These are phyloP conservation scores for Larix sibirica DNA, from an alignment of 83 land plant species.

Conservation along the genomic window DNA sequence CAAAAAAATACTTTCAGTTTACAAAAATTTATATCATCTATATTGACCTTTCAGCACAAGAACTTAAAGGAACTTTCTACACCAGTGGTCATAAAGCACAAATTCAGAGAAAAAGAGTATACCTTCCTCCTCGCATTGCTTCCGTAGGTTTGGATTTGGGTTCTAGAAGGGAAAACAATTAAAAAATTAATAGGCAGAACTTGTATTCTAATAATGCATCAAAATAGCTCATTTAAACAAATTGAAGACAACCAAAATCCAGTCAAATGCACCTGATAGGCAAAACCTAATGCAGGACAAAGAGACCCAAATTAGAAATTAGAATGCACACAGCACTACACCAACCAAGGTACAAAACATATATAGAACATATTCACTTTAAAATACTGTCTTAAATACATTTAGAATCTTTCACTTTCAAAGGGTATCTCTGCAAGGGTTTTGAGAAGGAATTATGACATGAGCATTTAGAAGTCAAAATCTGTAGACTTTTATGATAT, in stretches of 20 bases:
- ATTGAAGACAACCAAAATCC: not conserved
- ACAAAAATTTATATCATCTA: not conserved
- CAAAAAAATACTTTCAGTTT: not conserved
- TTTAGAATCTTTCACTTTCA: not conserved
- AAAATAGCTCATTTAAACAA: not conserved
- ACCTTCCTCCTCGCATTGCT: conserved; percentile 98
- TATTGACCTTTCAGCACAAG: not conserved
- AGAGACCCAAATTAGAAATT: not conserved
- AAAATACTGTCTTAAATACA: not conserved
- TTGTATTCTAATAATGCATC: not conserved
- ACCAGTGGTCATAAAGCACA: not conserved
- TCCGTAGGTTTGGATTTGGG: conserved; percentile 84
- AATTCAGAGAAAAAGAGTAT: conserved; percentile 5
- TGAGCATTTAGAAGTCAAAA: not conserved
- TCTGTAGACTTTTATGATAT: not conserved
- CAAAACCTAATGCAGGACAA: not conserved
- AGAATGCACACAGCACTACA: not conserved
- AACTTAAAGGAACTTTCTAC: not conserved
- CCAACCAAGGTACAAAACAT: not conserved
- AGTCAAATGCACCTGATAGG: not conserved
- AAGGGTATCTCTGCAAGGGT: not conserved
- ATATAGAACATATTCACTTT: not conserved
- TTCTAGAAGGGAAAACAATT: conserved; percentile 37
- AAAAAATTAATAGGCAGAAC: not conserved
- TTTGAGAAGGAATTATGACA: not conserved